Base-by-base conservation (phyloP, 2,329 filamentous ascomycete species). In the Chalaropsis ovoidea region DNA sequence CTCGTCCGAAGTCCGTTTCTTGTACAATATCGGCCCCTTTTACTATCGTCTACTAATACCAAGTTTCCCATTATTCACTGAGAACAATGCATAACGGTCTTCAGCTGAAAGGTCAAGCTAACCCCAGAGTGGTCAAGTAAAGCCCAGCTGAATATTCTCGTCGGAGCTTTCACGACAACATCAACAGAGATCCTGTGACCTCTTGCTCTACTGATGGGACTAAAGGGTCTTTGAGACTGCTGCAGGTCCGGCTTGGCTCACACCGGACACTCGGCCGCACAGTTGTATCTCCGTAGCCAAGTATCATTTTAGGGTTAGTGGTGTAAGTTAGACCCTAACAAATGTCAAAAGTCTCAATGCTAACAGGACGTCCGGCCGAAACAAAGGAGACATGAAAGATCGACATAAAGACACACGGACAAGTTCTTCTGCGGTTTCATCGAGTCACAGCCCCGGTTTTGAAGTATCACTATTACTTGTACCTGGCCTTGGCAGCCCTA, bases 321-420 rank as follows among this genome's bases (percentile, higher is more conserved):
- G 31, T 35, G 11, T 52, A 52, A 52, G 47, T 52, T 19, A 52
- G 31, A 58, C 54, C 54, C 54, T 58, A 58, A 39, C 1, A 58
- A 2, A 58, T 19, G 31, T 19, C 10, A 11, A 19, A 2, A 11
- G 7, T 8, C 10, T 8, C 22, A 31, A 35, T 11, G 6, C 52
- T n/a, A 35, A n/a, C 11, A 35, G 15, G 52, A 17, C 27, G 27
- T 19, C n/a, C 31, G 19, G 17, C 11, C 52, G 17, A 10, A 35
- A 35, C 15, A 1, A 31, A 2, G 3, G n/a, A 2, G 52, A n/a
- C 31, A 31, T 7, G 52, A 56, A 31, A 17, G 52, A 56, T 35
- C 24, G 11, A 7, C 52, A 27, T 2, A 24, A 35, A 3, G 13
- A 11, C n/a, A 31, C 24, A 31, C 13, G 31, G 52, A 31, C 24